Conservation (phyloP, 371 early-diverging fungal genomes). For the Mucor sp. region DNA sequence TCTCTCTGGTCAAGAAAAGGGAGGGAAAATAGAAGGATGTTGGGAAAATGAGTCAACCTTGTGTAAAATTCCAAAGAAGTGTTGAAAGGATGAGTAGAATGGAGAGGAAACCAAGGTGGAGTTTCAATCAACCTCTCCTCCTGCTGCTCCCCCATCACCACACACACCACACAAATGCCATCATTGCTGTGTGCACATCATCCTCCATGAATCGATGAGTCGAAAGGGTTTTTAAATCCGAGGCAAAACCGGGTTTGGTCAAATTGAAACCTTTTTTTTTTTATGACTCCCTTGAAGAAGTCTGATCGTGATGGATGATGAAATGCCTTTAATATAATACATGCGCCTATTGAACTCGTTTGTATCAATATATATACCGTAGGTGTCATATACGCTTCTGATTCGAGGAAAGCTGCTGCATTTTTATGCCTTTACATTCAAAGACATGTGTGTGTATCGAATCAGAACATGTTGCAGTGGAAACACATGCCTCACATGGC, state of each 20-base stretch:
- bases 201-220: not conserved
- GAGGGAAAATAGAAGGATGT: not conserved
- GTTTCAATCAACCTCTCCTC: not conserved
- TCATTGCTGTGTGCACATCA: not conserved
- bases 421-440: too few relatives aligned
- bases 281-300: not conserved
- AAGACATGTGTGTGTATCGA: too few relatives aligned
- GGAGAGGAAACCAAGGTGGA: not conserved
- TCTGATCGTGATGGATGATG: not conserved
- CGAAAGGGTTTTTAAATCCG: not conserved
- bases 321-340: too few relatives aligned
- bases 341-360: not conserved
- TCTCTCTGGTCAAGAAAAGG: not conserved
- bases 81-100: too few relatives aligned
- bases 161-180: not conserved
- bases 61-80: not conserved
- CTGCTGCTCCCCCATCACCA: too few relatives aligned
- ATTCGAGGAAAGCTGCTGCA: not conserved
- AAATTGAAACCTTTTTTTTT: not conserved
- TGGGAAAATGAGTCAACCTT: slow-evolving; percentile 1
- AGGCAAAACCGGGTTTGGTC: slow-evolving; percentile 7
- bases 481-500: too few relatives aligned
- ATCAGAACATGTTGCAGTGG: too few relatives aligned
- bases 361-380: too few relatives aligned
- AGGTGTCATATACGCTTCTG: not conserved